Conservation (phyloP, 1,139 yeast genomes). For the Debaryomycetaceae sp. region DNA sequence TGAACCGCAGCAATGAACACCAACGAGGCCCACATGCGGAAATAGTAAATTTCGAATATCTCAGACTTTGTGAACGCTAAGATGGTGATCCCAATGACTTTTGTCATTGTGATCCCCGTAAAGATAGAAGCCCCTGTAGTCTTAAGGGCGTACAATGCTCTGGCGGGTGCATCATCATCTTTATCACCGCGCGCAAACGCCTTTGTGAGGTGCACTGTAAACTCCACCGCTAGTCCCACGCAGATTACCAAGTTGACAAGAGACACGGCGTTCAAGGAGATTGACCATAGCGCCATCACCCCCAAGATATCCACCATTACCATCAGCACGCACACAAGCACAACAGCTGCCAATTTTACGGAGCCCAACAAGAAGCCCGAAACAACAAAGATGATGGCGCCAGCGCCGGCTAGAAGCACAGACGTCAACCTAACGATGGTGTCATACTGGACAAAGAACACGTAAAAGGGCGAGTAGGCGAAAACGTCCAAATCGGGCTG, state of each 20-base stretch:
- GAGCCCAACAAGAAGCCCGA: slow-evolving; percentile 67
- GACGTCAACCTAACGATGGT: slow-evolving; percentile 58
- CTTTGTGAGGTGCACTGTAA: slow-evolving; percentile 81
- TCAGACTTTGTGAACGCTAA: slow-evolving; percentile 81
- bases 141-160: slow-evolving; percentile 59
- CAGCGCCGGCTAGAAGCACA: slow-evolving; percentile 51
- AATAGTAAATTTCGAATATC: slow-evolving; percentile 87
- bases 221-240: slow-evolving; percentile 89
- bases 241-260: slow-evolving; percentile 86
- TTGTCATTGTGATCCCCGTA: slow-evolving; percentile 87
- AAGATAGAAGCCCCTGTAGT: slow-evolving; percentile 85
- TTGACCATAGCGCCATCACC: slow-evolving; percentile 67
- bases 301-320: slow-evolving; percentile 76
- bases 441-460: slow-evolving; percentile 85
- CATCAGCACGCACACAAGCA: slow-evolving; percentile 57
- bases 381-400: slow-evolving; percentile 49
- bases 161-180: slow-evolving; percentile 10
- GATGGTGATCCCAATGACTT: slow-evolving; percentile 81
- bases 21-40: slow-evolving; percentile 91
- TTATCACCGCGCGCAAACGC: slow-evolving; percentile 48
- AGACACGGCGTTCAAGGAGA: slow-evolving; percentile 83
- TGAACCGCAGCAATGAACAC: slow-evolving; percentile 75
- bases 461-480: slow-evolving; percentile 90
- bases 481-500: slow-evolving; percentile 51
- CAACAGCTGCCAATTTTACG: slow-evolving; percentile 49